Evolutionary conservation across 2,329 filamentous ascomycete genomes (phyloP), one percentile per base, ranked within the genome.

Genomic region (Madurella mycetomatis): DNA sequence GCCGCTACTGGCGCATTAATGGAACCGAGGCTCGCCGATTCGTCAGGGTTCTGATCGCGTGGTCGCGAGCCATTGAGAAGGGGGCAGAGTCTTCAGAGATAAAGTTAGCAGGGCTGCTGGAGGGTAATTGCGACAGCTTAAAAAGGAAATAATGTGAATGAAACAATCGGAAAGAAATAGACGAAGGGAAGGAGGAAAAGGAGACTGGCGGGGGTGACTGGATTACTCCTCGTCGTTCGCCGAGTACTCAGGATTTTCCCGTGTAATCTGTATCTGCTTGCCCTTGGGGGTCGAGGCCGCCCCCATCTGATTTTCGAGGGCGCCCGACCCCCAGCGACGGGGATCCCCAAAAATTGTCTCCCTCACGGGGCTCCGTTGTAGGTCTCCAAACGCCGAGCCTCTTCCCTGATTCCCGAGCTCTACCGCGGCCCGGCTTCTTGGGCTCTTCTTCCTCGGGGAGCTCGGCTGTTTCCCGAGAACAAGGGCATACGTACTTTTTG

Each of bases 11-110:
- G 64, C 11, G 63, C 63, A 37, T 63, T 63, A 47, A 50, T 61
- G 30, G 56, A 60, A 9, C 61, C 64, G 9, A 64, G 52, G 32
- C 60, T 54, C 11, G 60, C 79, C 51, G 80, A 78, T 57, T 83
- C 76, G 58, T 83, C 81, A n/a, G 73, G 72, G 54, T 75, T 74
- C 58, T 79, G 79, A 62, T 81, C 79, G 40, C 75, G 73, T 60
- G 87, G 86, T 76, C 87, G 87, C 32, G 87, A 89, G 49, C 90
- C 90, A 68, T 95, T 95, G 58, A 95, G 85, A 69, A 94, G 77
- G 46, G 90, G 90, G 69, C 90, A 95, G 65, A 92, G 81, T 70
- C 86, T 90, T 79, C 57, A 19, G 5, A 62, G 67, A 54, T 53
- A 53, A 55, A 15, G 53, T 57, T 50, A 56, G 54, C 37, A 50